A percentile compares a stretch with the other conserved stretches of the same genome.
These are phyloP conservation scores for Kwoniella bestiolae DNA, from an alignment of 768 basidiomycete species.

Conservation along the genomic window DNA sequence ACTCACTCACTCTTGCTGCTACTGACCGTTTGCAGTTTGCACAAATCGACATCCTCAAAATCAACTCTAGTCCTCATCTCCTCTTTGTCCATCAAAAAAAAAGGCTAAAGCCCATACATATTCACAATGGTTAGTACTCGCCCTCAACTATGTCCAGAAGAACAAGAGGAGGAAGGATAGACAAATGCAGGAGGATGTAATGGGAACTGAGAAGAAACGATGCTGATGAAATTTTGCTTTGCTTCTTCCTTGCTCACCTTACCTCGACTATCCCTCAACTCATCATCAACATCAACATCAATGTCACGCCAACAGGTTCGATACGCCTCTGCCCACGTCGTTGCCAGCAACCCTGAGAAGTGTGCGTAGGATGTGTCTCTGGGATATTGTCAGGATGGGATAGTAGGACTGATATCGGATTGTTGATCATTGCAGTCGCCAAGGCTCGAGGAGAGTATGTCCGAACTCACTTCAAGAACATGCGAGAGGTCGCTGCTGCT, in stretches of 20 bases:
- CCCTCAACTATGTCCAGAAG: background rate
- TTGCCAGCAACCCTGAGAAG: conserved; percentile 90
- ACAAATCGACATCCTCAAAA: conserved; percentile 20
- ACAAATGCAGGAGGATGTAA: background rate
- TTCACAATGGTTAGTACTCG: conserved; percentile 23
- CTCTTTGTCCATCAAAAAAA: conserved; percentile 24
- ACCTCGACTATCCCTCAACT: background rate
- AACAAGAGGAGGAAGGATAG: background rate
- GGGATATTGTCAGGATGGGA: conserved; percentile 3
- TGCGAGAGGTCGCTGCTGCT: conserved; percentile 97
- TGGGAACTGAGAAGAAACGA: background rate
- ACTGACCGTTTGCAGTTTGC: background rate
- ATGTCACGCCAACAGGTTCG: conserved; percentile 65
- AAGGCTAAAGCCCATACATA: conserved; percentile 20
- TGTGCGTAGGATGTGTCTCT: conserved; percentile 63
- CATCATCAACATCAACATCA: background rate
- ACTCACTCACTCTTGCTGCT: background rate
- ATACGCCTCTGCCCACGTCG: conserved; percentile 82
- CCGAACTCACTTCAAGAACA: conserved; percentile 99
- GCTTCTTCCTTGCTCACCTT: background rate
- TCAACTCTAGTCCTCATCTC: background rate
- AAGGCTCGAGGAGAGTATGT: conserved; percentile 94
- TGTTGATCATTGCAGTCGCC: conserved; percentile 65
- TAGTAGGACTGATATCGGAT: conserved; percentile 15
- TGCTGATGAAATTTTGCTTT: conserved; percentile 17